phyloP scores from a whole-genome alignment of 495 filamentous ascomycete species.

The Coniosporium apollinis region DNA sequence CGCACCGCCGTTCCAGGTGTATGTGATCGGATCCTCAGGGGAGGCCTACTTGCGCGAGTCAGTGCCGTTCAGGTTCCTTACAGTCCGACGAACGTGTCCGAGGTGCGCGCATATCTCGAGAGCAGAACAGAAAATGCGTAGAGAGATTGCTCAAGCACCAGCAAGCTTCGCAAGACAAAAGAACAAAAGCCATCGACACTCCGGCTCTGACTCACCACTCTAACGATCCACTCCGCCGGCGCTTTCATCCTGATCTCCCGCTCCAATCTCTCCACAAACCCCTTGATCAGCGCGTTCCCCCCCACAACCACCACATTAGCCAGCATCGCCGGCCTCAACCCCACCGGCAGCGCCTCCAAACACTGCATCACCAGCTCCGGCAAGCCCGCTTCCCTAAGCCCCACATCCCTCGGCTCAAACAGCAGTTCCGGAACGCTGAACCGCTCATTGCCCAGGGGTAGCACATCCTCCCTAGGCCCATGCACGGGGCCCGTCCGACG shows the following conservation, averaged over 20 bases:
- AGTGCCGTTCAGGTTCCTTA: too few species aligned
- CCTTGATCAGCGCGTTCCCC: slow-evolving; percentile 62
- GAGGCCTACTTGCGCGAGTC: slow-evolving; percentile 26
- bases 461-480: slow-evolving; percentile 53
- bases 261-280: slow-evolving; percentile 61
- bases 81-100: too few species aligned
- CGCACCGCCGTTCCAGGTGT: slow-evolving; percentile 72
- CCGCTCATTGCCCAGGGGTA: slow-evolving; percentile 80
- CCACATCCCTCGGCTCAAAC: slow-evolving; percentile 75
- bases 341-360: slow-evolving; percentile 56
- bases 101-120: too few species aligned
- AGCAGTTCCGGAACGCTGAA: slow-evolving; percentile 84
- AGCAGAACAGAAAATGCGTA: too few species aligned
- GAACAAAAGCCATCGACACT: slow-evolving; percentile 3
- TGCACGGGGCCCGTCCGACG: slow-evolving; percentile 35
- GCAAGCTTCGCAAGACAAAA: not conserved
- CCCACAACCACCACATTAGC: slow-evolving; percentile 83
- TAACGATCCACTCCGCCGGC: slow-evolving; percentile 5
- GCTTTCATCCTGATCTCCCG: slow-evolving; percentile 7
- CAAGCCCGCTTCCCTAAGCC: slow-evolving; percentile 69
- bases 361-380: slow-evolving; percentile 68
- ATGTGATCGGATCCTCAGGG: slow-evolving; percentile 56
- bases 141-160: too few species aligned
- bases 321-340: slow-evolving; percentile 40
- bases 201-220: slow-evolving; percentile 20